Percentiles rank a stretch among this genome's conserved stretches.
These are phyloP conservation scores for Talaromyces adpressus DNA, from an alignment of 495 filamentous ascomycete species.

Conservation along the genomic window DNA sequence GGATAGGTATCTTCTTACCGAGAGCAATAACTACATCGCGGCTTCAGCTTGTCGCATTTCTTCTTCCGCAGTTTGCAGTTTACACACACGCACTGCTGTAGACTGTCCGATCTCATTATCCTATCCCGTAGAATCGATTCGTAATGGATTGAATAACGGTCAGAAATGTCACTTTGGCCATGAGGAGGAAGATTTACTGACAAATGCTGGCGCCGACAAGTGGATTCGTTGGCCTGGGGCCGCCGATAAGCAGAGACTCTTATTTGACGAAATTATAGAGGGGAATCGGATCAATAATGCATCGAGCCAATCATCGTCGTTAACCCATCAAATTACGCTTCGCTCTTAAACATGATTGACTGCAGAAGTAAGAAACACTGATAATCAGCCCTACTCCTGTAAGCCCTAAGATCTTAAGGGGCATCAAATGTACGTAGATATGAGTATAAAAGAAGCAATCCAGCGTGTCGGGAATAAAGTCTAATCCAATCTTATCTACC, in stretches of 20 bases:
- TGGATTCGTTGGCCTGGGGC: not conserved
- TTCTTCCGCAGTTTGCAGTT: conserved; percentile 32
- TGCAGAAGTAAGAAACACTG: too few species aligned
- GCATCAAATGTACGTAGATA: too few species aligned
- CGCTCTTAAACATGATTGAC: too few species aligned
- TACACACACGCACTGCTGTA: conserved; percentile 14
- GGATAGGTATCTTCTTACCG: conserved; percentile 13
- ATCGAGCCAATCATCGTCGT: too few species aligned
- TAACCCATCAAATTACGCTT: too few species aligned
- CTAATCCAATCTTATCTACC: not conserved
- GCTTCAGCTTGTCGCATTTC: conserved; percentile 27
- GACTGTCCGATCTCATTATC: not conserved
- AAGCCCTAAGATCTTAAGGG: too few species aligned
- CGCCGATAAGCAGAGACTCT: not conserved
- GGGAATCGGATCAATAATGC: too few species aligned
- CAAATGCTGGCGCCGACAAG: conserved; percentile 1
- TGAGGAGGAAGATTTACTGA: not conserved
- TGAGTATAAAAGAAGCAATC: not conserved
- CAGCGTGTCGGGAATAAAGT: not conserved
- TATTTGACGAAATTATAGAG: too few species aligned
- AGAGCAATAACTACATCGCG: conserved; percentile 28
- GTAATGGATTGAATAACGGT: not conserved
- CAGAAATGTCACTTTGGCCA: not conserved
- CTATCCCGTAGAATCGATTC: not conserved
- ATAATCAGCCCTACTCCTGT: too few species aligned